phyloP scores from a whole-genome alignment of 176 grass and related monocot species.

The Bothriochloa decipiens region DNA sequence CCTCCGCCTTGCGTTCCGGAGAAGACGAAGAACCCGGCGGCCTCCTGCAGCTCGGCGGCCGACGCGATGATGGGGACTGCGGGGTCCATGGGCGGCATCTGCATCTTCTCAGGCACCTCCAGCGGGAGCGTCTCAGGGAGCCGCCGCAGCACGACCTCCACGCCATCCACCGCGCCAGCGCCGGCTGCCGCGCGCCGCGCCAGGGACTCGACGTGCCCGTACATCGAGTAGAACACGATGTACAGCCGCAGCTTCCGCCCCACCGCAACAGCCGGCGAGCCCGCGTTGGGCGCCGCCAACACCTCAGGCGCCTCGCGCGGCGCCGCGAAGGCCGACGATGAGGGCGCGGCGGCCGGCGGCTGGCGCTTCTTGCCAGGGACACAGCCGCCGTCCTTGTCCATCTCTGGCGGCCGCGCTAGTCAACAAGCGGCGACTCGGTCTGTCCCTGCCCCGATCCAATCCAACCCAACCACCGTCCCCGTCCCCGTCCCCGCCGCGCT shows the following conservation, averaged over 20 bases:
- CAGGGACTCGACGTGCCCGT: constrained; percentile 81
- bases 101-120: constrained; percentile 79
- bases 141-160: constrained; percentile 65
- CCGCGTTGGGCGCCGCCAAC: neutral
- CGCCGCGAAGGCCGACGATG: constrained; percentile 37
- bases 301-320: constrained; percentile 41
- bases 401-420: constrained; percentile 40
- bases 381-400: constrained; percentile 87
- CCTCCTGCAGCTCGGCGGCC: constrained; percentile 66
- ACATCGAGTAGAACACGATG: constrained; percentile 96
- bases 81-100: constrained; percentile 66
- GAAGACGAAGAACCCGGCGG: constrained; percentile 82
- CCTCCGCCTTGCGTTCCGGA: constrained; percentile 86
- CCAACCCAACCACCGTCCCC: neutral
- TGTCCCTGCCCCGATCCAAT: constrained; percentile 17
- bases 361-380: constrained; percentile 84
- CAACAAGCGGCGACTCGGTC: neutral
- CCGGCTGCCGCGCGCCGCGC: constrained; percentile 62
- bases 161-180: constrained; percentile 61
- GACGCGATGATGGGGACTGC: constrained; percentile 53
- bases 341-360: constrained; percentile 49
- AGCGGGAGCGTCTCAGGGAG: constrained; percentile 68
- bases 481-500: neutral
- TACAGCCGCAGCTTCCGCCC: constrained; percentile 56
- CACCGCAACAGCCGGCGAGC: neutral